Evolutionary conservation across 148 eudicot genomes (phyloP).

Genomic region (Rhododendron ovatum): DNA sequence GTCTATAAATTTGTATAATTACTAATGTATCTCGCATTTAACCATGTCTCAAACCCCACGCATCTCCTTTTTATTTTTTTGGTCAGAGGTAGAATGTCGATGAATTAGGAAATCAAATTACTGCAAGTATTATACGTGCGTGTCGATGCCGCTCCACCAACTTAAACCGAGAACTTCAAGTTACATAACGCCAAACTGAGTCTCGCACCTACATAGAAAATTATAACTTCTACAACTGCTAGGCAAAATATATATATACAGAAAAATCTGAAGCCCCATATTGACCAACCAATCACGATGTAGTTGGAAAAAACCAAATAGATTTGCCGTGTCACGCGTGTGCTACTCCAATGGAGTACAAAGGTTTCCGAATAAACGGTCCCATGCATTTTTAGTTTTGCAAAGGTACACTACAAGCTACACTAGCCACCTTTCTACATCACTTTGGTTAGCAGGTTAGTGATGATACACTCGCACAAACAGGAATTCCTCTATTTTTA

Average conservation of each 20-base stretch:
- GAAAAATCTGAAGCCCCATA: not conserved
- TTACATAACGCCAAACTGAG: not conserved
- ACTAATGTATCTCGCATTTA: not conserved
- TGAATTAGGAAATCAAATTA: not conserved
- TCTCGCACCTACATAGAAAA: not conserved
- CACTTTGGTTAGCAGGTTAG: no score
- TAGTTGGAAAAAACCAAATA: not conserved
- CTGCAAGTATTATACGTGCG: not conserved
- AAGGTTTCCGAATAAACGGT: no score
- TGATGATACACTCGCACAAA: no score
- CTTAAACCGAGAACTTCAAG: not conserved
- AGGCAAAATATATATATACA: not conserved
- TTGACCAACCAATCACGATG: not conserved
- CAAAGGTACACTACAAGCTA: no score
- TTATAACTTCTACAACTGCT: not conserved
- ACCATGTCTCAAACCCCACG: not conserved
- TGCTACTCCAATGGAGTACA: not conserved
- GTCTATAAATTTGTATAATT: no score
- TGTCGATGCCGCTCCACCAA: not conserved
- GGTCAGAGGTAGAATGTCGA: not conserved
- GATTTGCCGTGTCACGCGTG: not conserved
- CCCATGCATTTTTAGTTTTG: no score
- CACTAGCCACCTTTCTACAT: no score
- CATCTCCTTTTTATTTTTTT: not conserved
- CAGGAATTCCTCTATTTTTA: no score